Percentiles rank a stretch among this genome's conserved stretches.
These are phyloP conservation scores for Meyerozyma smithsonii DNA, from an alignment of 1,139 yeast genomes.

Conservation along the genomic window DNA sequence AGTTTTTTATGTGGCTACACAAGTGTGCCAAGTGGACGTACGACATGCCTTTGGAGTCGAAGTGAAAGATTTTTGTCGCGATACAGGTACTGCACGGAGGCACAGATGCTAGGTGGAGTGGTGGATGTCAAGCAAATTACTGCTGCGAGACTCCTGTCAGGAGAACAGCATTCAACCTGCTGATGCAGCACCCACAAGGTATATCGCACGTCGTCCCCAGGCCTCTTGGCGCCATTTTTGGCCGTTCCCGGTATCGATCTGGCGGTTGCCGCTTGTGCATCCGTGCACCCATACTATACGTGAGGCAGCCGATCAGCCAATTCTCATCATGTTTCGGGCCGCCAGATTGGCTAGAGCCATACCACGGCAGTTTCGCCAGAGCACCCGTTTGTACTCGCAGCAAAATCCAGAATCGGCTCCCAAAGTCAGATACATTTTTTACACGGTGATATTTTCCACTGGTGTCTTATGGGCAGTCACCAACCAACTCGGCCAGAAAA, in stretches of 20 bases:
- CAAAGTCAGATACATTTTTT: conserved; percentile 44
- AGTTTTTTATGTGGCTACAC: conserved; percentile 88
- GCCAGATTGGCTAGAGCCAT: neutral
- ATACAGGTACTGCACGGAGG: neutral
- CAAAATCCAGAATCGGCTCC: conserved; percentile 25
- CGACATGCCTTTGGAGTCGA: conserved; percentile 50
- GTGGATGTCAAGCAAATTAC: too few relatives aligned
- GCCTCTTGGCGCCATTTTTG: neutral
- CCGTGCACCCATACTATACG: neutral
- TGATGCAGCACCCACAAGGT: too few relatives aligned
- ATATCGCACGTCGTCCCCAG: neutral
- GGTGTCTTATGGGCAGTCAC: conserved; percentile 52
- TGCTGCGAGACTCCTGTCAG: too few relatives aligned
- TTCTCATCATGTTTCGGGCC: neutral
- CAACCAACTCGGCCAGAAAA: conserved; percentile 46
- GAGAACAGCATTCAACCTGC: too few relatives aligned
- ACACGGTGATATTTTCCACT: conserved; percentile 48
- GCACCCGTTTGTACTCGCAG: conserved; percentile 6
- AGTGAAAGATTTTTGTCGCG: conserved; percentile 2
- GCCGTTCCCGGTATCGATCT: neutral
- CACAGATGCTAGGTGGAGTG: neutral
- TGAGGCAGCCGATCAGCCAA: neutral
- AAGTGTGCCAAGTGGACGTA: conserved; percentile 78
- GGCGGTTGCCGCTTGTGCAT: neutral
- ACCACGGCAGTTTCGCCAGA: neutral